A percentile compares a stretch with the other conserved stretches of the same genome.
phyloP scores from a whole-genome alignment of 257 asterid species.

The Solanum pimpinellifolium region DNA sequence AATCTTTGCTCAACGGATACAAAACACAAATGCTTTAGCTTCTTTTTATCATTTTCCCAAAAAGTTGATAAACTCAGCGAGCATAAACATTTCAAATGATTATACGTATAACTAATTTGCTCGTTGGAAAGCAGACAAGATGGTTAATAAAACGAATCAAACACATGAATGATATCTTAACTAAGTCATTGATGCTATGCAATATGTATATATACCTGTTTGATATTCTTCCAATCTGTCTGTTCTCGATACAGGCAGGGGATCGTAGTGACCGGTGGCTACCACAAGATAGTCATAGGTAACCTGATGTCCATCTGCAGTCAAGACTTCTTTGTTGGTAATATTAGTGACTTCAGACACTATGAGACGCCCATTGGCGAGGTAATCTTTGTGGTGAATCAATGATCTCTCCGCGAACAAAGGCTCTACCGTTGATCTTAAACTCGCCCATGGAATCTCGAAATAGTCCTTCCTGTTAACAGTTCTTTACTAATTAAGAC shows the following conservation, averaged over 20 bases:
- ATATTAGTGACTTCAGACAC: slow-evolving; percentile 52
- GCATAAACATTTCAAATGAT: neutral
- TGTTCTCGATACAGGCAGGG: slow-evolving; percentile 31
- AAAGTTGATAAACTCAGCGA: neutral
- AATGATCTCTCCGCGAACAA: slow-evolving; percentile 57
- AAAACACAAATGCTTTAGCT: neutral
- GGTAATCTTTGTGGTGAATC: slow-evolving; percentile 74
- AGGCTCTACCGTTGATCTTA: slow-evolving; percentile 75
- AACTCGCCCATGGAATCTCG: slow-evolving; percentile 86
- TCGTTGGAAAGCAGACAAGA: neutral
- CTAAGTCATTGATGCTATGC: neutral
- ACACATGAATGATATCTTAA: neutral
- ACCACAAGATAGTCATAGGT: slow-evolving; percentile 67
- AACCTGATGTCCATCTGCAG: slow-evolving; percentile 46
- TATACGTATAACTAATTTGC: neutral
- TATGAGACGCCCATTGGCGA: slow-evolving; percentile 52
- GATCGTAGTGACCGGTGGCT: slow-evolving; percentile 70
- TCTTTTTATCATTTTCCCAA: neutral
- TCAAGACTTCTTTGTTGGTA: slow-evolving; percentile 46
- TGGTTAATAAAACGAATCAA: neutral
- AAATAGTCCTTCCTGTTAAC: slow-evolving; percentile 72
- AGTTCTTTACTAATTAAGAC: neutral
- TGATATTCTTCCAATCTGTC: slow-evolving; percentile 41
- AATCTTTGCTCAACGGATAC: neutral
- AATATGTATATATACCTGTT: slow-evolving; percentile 33